These are phyloP conservation scores for Xylariomycetidae sp. DNA, from an alignment of 2,329 filamentous ascomycete species.

Conservation along the genomic window DNA sequence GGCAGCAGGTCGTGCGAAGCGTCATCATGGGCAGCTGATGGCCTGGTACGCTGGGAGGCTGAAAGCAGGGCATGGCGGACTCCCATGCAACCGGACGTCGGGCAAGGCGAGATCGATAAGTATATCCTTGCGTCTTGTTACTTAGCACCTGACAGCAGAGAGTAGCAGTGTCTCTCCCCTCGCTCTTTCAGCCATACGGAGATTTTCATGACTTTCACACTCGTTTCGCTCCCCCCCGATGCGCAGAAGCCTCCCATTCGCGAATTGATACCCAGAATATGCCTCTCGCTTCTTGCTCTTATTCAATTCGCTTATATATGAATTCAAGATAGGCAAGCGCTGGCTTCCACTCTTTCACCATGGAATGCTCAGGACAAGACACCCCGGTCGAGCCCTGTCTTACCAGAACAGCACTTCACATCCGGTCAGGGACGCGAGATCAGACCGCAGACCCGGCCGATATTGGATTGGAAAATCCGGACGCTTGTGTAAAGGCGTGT, in stretches of 20 bases:
- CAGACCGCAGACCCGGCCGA: constrained; percentile 7
- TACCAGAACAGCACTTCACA: constrained; percentile 2
- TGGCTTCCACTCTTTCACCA: constrained; percentile 6
- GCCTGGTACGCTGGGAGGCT: constrained; percentile 11
- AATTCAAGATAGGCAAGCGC: constrained; percentile 11
- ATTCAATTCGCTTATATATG: constrained; percentile 13
- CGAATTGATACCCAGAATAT: constrained; percentile 14
- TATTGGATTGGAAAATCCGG: constrained; percentile 12
- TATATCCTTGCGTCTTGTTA: constrained; percentile 10
- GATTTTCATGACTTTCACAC: constrained; percentile 12
- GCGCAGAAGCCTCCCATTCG: too few species aligned
- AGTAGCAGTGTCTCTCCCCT: constrained; percentile 10
- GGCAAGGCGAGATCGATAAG: constrained; percentile 12
- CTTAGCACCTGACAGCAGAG: too few species aligned
- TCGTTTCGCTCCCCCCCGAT: constrained; percentile 21
- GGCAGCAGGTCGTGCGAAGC: constrained; percentile 16
- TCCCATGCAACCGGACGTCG: constrained; percentile 19
- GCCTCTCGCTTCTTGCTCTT: constrained; percentile 16
- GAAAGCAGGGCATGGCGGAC: constrained; percentile 17
- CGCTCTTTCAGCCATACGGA: constrained; percentile 10
- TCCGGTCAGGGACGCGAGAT: too few species aligned
- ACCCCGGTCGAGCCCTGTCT: constrained; percentile 1
- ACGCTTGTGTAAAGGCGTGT: constrained; percentile 19
- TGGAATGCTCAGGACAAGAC: constrained; percentile 8
- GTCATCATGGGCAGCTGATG: constrained; percentile 12